Evolutionary conservation across 805 yeast species (phyloP), one percentile per base, ranked within the genome.

Genomic region (Starmerella kuoi): DNA sequence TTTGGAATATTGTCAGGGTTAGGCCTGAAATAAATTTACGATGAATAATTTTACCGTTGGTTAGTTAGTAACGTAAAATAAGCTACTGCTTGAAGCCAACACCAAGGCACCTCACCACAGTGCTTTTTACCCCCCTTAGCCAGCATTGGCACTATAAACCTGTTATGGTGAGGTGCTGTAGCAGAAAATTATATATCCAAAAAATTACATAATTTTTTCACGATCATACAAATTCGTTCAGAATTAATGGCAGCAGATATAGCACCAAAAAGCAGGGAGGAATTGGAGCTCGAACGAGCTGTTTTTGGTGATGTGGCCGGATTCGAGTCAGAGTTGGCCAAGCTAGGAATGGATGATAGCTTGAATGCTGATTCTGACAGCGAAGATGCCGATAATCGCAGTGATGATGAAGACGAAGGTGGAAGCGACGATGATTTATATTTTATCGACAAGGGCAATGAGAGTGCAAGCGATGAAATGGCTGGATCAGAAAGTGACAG

Each of bases 291-390:
- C 38, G 94, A 87, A 49, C 81, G 74, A 59, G 68, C 84, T 12
- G 94, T 91, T 3, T 87, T 91, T 62, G 97, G 98, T 14, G 97
- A 91, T 58, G 53, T 69, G 3, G 80, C 75, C 42, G 80, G 88
- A 24, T 79, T 81, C 63, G 82, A 77, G 54, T 56, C 61, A 25
- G 79, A 77, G 46, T 65, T 84, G 55, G 75, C 70, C 42, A 69
- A 71, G 44, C 63, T 76, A 38, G 84, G 78, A 50, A 69, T 77
- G 40, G 76, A 70, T 11, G 73, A 65, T 6, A 14, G 14, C 14
- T 14, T 25, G 28, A 25, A 25, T 25, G 67, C 62, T 3, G 57
- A 49, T 15, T 66, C 57, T 21, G 59, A 53, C 12, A 62, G 57
- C 12, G 61, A 57, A 8, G 61, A 64, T 24, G 37, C 9, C 6